A percentile compares a stretch with the other conserved stretches of the same genome.
Conservation (phyloP, 805 yeast genomes). For the Alloascoidea africana region DNA sequence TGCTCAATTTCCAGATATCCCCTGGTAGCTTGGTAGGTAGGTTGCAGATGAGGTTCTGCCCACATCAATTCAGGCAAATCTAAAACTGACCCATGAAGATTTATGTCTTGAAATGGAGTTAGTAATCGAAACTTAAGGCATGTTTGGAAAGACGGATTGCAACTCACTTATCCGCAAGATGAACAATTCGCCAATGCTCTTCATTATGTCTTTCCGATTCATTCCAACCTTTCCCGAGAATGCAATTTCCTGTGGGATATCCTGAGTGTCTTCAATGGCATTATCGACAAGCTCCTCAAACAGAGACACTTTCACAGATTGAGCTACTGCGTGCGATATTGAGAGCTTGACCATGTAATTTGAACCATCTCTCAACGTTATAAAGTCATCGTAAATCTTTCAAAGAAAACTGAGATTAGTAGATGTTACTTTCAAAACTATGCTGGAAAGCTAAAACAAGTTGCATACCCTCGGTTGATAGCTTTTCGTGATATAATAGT, state of each 20-base stretch:
- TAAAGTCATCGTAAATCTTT: slow-evolving; percentile 86
- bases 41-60: slow-evolving; percentile 97
- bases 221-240: slow-evolving; percentile 87
- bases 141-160: not conserved
- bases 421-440: too few relatives aligned
- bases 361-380: slow-evolving; percentile 76
- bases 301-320: slow-evolving; percentile 85
- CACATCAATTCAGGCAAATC: slow-evolving; percentile 98
- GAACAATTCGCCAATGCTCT: slow-evolving; percentile 89
- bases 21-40: slow-evolving; percentile 92
- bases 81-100: slow-evolving; percentile 41
- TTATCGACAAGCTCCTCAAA: slow-evolving; percentile 94
- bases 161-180: slow-evolving; percentile 34
- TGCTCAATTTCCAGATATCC: slow-evolving; percentile 93
- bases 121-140: not conserved
- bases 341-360: slow-evolving; percentile 88
- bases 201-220: slow-evolving; percentile 93
- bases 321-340: slow-evolving; percentile 91
- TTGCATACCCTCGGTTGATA: slow-evolving; percentile 80
- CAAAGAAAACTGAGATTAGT: slow-evolving; percentile 37
- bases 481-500: slow-evolving; percentile 83
- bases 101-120: slow-evolving; percentile 13
- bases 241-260: slow-evolving; percentile 93
- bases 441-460: too few relatives aligned
- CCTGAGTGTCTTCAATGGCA: slow-evolving; percentile 94